Conservation (phyloP, 352 stramenopile species). For the Globisporangium spinosum region DNA sequence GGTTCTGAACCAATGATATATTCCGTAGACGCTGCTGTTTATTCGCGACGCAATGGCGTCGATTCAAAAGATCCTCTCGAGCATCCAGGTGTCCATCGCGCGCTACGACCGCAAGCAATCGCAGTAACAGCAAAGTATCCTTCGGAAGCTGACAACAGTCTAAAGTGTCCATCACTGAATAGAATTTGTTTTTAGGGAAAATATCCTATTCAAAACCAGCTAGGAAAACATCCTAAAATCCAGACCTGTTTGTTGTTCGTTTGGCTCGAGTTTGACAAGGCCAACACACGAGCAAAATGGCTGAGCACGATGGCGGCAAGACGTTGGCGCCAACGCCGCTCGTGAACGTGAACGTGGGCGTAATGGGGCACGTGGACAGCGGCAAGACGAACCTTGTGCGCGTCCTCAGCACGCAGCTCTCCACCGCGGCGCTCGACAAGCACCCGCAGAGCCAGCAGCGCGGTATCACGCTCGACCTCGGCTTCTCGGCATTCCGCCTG, state of each 20-base stretch:
- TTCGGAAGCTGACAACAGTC: not conserved
- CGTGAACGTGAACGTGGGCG: constrained; percentile 96
- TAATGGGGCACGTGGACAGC: constrained; percentile 98
- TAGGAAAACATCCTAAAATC: not conserved
- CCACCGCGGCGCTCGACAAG: constrained; percentile 98
- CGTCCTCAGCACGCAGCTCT: constrained; percentile 95
- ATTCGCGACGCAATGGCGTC: constrained; percentile 40
- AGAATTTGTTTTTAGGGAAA: not conserved
- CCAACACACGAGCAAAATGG: not conserved
- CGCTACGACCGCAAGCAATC: constrained; percentile 34
- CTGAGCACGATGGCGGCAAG: not conserved
- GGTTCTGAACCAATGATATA: not conserved
- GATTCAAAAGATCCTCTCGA: constrained; percentile 43
- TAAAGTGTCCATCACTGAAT: not conserved
- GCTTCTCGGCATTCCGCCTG: constrained; percentile 95
- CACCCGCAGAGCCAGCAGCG: constrained; percentile 94
- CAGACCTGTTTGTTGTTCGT: not conserved
- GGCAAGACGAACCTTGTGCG: constrained; percentile 97
- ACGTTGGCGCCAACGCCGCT: not conserved
- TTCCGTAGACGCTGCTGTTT: constrained; percentile 31
- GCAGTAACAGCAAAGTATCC: not conserved
- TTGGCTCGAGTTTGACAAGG: not conserved
- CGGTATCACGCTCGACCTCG: constrained; percentile 98
- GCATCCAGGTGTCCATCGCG: constrained; percentile 35
- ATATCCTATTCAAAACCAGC: not conserved